A percentile compares a stretch with the other conserved stretches of the same genome.
These are phyloP conservation scores for Termitomyces sp. DNA, from an alignment of 768 basidiomycete genomes.

Conservation along the genomic window DNA sequence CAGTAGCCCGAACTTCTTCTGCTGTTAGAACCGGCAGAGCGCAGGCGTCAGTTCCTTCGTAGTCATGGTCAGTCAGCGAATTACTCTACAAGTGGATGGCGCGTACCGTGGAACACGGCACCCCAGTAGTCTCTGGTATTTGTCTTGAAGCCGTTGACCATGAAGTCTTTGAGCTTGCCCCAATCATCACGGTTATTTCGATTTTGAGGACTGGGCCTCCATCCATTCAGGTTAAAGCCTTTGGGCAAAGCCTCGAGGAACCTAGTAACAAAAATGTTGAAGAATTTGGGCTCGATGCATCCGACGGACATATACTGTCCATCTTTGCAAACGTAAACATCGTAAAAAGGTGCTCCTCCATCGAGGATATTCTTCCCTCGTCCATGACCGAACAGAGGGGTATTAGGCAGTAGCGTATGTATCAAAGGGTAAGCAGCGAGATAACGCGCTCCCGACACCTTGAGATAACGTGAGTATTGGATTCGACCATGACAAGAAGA, in stretches of 20 bases:
- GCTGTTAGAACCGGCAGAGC: conserved; percentile 66
- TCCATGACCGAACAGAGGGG: conserved; percentile 36
- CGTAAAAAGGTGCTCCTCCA: conserved; percentile 79
- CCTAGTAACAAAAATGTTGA: conserved; percentile 52
- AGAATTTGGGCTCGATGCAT: conserved; percentile 75
- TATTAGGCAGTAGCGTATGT: conserved; percentile 33
- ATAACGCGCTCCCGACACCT: conserved; percentile 83
- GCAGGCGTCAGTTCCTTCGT: conserved; percentile 68
- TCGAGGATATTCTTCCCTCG: conserved; percentile 67
- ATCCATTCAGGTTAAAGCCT: conserved; percentile 45
- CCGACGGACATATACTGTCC: conserved; percentile 76
- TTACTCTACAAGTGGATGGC: too few relatives aligned
- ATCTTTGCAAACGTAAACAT: conserved; percentile 69
- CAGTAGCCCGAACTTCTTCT: conserved; percentile 52
- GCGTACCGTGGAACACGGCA: conserved; percentile 59
- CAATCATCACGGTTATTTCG: conserved; percentile 52
- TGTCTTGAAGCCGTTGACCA: conserved; percentile 62
- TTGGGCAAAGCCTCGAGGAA: conserved; percentile 52
- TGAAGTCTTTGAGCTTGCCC: conserved; percentile 54
- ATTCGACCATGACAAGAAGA: background rate
- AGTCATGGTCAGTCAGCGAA: background rate
- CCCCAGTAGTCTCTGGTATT: conserved; percentile 71
- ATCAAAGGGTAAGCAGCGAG: conserved; percentile 71
- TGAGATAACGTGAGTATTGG: background rate
- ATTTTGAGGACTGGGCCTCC: conserved; percentile 50